These are phyloP conservation scores for Fraxinus baroniana DNA, from an alignment of 305 asterid species.

Conservation along the genomic window DNA sequence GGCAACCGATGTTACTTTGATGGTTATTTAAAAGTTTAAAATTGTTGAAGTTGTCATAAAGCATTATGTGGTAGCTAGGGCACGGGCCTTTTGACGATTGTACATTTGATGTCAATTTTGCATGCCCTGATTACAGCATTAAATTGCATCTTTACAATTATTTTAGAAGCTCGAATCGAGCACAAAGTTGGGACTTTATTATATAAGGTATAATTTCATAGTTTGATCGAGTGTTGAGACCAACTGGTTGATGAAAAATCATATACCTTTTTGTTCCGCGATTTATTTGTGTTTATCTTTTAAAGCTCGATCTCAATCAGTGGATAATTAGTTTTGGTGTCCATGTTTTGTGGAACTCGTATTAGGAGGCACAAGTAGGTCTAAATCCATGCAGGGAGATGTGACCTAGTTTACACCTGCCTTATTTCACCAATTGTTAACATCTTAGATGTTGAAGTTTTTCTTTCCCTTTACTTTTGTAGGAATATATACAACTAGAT, in stretches of 20 bases:
- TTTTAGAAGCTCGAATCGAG: background rate
- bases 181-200: background rate
- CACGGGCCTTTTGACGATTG: background rate
- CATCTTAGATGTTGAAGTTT: constrained; percentile 1
- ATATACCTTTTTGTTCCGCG: background rate
- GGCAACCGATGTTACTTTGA: background rate
- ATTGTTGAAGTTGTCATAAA: background rate
- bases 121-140: background rate
- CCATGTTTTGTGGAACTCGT: background rate
- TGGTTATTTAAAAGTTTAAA: constrained; percentile 1
- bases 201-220: background rate
- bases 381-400: background rate
- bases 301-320: background rate
- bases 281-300: background rate
- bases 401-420: background rate
- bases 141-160: background rate
- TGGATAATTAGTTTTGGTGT: background rate
- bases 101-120: background rate
- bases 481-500: constrained; percentile 3
- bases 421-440: background rate
- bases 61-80: constrained; percentile 13
- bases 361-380: background rate
- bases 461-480: constrained; percentile 2
- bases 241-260: background rate
- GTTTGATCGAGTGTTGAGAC: background rate